phyloP scores from a whole-genome alignment of 202 grass and related monocot species.

The Eragrostis tef region DNA sequence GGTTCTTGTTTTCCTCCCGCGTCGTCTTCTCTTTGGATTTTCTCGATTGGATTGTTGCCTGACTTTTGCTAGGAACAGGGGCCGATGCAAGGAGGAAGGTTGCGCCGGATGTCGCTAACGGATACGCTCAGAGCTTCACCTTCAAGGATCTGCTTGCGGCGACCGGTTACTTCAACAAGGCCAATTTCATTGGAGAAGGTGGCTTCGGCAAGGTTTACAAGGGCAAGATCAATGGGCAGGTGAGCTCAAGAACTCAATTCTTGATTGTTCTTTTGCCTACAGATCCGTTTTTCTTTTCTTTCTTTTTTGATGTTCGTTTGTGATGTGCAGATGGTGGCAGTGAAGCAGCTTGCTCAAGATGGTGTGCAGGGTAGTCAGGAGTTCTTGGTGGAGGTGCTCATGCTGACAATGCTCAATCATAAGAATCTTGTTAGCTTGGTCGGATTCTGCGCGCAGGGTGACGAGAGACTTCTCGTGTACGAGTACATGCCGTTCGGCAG shows the following conservation, averaged over 20 bases:
- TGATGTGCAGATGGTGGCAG: conserved; percentile 70
- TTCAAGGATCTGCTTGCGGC: conserved; percentile 80
- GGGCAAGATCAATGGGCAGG: conserved; percentile 78
- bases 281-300: neutral
- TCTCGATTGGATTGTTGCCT: conserved; percentile 2
- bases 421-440: conserved; percentile 79
- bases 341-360: conserved; percentile 85
- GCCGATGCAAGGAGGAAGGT: conserved; percentile 63
- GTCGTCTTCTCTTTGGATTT: neutral
- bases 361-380: conserved; percentile 84
- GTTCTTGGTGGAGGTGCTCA: conserved; percentile 93
- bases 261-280: neutral
- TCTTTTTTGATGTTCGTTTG: neutral
- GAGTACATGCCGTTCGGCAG: conserved; percentile 97
- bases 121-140: conserved; percentile 77
- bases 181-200: conserved; percentile 88
- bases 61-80: conserved; percentile 31
- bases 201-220: conserved; percentile 95
- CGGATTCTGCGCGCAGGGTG: conserved; percentile 90
- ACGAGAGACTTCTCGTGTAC: conserved; percentile 85
- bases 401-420: conserved; percentile 81
- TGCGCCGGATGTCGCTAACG: conserved; percentile 56
- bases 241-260: conserved; percentile 14
- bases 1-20: conserved; percentile 43
- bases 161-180: conserved; percentile 79